Evolutionary conservation across 148 eudicot species (phyloP), one percentile per base, ranked within the genome.

Genomic region (Spergularia bocconei): DNA sequence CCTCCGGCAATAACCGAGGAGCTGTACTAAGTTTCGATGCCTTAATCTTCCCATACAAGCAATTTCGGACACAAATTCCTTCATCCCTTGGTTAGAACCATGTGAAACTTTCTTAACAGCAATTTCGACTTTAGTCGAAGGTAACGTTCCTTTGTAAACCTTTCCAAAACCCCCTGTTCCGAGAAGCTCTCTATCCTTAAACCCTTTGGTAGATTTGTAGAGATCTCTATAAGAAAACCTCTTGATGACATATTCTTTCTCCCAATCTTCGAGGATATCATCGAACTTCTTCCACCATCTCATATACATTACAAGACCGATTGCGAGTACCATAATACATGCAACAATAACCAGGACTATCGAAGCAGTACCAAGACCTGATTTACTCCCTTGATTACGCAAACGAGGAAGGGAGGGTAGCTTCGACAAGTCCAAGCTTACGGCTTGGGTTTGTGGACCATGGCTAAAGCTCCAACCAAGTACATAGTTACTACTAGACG

Each of bases 241-340:
- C 25, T 87, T 86, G 29, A 86, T 73, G 9, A 83, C 79, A 52
- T 87, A 87, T 13, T 80, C 83, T 50, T 75, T 82, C 73, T 87
- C 90, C 90, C 90, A 87, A 29, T 85, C 86, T 70, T 87, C 90
- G 44, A 82, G 41, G 12, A 81, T 80, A 78, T 87, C 87, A 36
- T 84, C 87, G 39, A 25, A 87, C 19, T 87, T 87, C 70, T 74
- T 87, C 83, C 81, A 82, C 75, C 87, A 78, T 36, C 66, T 39
- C 6, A 82, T 4, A 64, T 74, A 79, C 25, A 38, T 57, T 53
- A 56, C 57, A 4, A 75, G 17, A 64, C 55, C 80, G 25, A 74
- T 36, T 17, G 29, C 54, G 16, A 71, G 53, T 9, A 75, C 36
- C 0, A 81, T 13, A 17, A 74, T 64, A 38, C 67, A 65, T 33